These are phyloP conservation scores for Dacryopinax spathularia DNA, from an alignment of 768 basidiomycete genomes.

Conservation along the genomic window DNA sequence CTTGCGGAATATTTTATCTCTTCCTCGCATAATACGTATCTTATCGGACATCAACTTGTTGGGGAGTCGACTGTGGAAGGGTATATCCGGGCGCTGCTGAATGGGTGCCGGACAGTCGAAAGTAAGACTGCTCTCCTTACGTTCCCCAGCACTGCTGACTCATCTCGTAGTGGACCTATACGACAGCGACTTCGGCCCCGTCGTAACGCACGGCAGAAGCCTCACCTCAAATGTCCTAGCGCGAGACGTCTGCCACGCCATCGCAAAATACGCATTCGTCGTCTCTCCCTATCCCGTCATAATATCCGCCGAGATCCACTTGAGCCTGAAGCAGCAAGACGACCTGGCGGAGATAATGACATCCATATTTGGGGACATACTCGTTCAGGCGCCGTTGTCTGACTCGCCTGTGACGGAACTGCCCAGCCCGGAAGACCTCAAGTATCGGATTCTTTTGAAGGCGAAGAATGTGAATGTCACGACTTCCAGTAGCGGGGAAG, in stretches of 20 bases:
- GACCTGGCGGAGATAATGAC: conserved; percentile 60
- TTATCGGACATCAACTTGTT: conserved; percentile 72
- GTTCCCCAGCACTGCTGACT: neutral
- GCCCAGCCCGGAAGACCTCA: conserved; percentile 76
- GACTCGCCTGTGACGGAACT: conserved; percentile 30
- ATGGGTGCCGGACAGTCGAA: conserved; percentile 87
- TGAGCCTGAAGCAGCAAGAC: conserved; percentile 63
- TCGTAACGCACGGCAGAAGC: conserved; percentile 81
- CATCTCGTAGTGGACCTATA: conserved; percentile 69
- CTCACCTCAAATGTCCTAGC: conserved; percentile 70
- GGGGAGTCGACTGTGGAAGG: conserved; percentile 84
- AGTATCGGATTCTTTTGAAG: conserved; percentile 70
- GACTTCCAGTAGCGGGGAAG: neutral
- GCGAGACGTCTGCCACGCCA: conserved; percentile 68
- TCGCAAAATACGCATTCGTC: conserved; percentile 79
- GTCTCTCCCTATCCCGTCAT: conserved; percentile 84
- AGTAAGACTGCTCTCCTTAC: conserved; percentile 33
- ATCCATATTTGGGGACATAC: conserved; percentile 40
- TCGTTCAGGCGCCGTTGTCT: conserved; percentile 38
- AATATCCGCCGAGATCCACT: conserved; percentile 87
- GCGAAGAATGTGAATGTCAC: conserved; percentile 25
- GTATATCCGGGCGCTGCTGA: conserved; percentile 80
- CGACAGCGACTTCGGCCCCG: conserved; percentile 71
- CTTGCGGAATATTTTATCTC: conserved; percentile 80
- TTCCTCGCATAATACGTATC: conserved; percentile 85